Percentiles rank a stretch among this genome's conserved stretches.
Conservation (phyloP, 768 basidiomycete species). For the Mycena vitilis region DNA sequence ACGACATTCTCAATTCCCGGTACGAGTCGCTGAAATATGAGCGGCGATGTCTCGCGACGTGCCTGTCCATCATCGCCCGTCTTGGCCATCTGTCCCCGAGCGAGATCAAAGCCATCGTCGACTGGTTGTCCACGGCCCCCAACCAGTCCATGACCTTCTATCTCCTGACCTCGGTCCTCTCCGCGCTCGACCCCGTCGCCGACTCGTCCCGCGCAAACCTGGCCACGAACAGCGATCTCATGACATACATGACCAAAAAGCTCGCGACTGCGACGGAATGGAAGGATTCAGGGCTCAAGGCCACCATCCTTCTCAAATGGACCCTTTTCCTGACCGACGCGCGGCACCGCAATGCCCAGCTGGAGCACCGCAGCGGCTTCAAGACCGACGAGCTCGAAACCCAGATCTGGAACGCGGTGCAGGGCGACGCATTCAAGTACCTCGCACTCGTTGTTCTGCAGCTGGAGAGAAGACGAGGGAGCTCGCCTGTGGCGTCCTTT, state of each 20-base stretch:
- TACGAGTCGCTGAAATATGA: constrained; percentile 82
- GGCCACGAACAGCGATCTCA: constrained; percentile 57
- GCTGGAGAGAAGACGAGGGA: constrained; percentile 58
- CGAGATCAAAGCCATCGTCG: constrained; percentile 73
- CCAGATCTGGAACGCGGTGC: constrained; percentile 85
- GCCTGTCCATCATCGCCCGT: constrained; percentile 71
- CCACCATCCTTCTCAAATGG: constrained; percentile 86
- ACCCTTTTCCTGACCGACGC: constrained; percentile 85
- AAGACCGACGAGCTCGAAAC: constrained; percentile 84
- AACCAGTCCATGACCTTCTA: constrained; percentile 78
- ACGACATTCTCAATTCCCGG: constrained; percentile 74
- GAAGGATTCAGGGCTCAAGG: constrained; percentile 78
- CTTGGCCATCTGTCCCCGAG: constrained; percentile 68
- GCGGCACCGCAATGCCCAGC: constrained; percentile 71
- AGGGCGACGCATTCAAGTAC: constrained; percentile 84
- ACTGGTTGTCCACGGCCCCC: constrained; percentile 77
- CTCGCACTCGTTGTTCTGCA: constrained; percentile 71
- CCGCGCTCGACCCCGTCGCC: constrained; percentile 71
- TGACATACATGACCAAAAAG: constrained; percentile 70
- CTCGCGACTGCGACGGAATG: constrained; percentile 66
- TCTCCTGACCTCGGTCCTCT: constrained; percentile 71
- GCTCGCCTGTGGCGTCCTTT: constrained; percentile 49
- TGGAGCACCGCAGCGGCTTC: constrained; percentile 75
- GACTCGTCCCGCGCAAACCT: constrained; percentile 61
- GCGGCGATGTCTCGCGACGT: constrained; percentile 72